Evolutionary conservation across 495 filamentous ascomycete species (phyloP).

Genomic region (Aspergillus steynii): DNA sequence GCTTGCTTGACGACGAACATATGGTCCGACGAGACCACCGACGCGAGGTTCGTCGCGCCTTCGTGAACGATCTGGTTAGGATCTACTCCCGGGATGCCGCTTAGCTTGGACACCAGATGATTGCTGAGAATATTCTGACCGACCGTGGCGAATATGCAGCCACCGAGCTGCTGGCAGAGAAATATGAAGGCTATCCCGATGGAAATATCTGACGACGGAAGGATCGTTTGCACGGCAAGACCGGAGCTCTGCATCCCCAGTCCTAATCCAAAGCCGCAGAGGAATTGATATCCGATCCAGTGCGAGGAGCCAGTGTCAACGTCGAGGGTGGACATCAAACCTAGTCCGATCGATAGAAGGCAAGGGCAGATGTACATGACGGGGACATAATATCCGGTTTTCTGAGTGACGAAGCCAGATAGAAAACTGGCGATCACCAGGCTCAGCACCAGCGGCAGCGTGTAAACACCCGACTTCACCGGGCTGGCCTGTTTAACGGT

Average conservation of each 20-base stretch:
- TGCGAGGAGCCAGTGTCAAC: constrained; percentile 37
- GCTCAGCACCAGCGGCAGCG: constrained; percentile 1
- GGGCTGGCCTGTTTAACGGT: background rate
- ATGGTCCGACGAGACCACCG: background rate
- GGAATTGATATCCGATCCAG: constrained; percentile 72
- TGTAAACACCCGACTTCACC: background rate
- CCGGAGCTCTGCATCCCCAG: constrained; percentile 57
- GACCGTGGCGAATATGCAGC: constrained; percentile 57
- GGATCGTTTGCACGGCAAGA: constrained; percentile 61
- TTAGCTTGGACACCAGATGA: background rate
- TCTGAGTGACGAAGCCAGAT: background rate
- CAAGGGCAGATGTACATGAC: background rate
- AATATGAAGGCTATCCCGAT: constrained; percentile 57
- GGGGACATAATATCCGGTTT: background rate
- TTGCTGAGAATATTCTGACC: constrained; percentile 42
- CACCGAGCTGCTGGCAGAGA: constrained; percentile 63
- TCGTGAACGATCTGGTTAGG: background rate
- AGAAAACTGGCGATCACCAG: background rate
- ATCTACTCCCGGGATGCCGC: background rate
- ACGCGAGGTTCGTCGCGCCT: background rate
- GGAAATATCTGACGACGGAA: constrained; percentile 55
- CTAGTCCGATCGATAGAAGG: constrained; percentile 59
- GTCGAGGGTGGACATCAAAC: constrained; percentile 58
- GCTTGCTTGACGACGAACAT: background rate
- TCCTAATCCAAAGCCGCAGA: constrained; percentile 63